Base-by-base conservation (phyloP, 768 basidiomycete genomes). In the Ramaria sp. region DNA sequence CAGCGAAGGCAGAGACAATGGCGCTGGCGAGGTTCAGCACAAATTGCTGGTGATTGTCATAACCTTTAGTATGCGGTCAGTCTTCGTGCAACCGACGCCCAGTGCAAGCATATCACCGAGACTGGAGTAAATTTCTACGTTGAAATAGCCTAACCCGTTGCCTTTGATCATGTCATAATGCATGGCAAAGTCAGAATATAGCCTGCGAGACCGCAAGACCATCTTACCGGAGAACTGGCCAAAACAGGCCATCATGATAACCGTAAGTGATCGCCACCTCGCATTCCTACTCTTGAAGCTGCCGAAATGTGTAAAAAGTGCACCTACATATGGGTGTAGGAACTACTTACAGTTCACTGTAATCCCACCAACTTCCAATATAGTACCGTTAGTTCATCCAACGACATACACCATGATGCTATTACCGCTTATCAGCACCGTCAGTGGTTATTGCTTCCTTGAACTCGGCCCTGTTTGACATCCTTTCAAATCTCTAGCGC, bases 391-490 rank as follows among this genome's bases (percentile, higher is more conserved):
- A 39, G 24, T 5, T 37, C 22, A 37, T 53, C 27, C 10, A 39
- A 13, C 1, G 15, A 53, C 7, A n/a, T 3, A 31, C n/a, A 13
- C 33, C 10, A 38, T 4, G 7, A 39, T 53, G 1, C 2, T 12
- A 13, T 12, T 22, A 53, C 43, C 76, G 70, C 64, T 82, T 82
- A 63, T 80, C 79, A 13, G 78, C 75, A 13, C 76, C 81, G 61
- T 78, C 73, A 6, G 75, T 60, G 42, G 70, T 67, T 53, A 81
- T 73, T 9, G 72, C 67, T 59, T 79, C 78, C 57, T 78, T 73
- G 61, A 76, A 75, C 63, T 81, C 80, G 22, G 20, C 31, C 53
- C 53, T 54, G 17, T 38, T 38, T 30, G 24, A 42, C 4, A 34
- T 24, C 13, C 43, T 20, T 7, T 49, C n/a, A 13, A 54, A 54